phyloP scores from a whole-genome alignment of 257 asterid species.

The Thymus quinquecostatus region DNA sequence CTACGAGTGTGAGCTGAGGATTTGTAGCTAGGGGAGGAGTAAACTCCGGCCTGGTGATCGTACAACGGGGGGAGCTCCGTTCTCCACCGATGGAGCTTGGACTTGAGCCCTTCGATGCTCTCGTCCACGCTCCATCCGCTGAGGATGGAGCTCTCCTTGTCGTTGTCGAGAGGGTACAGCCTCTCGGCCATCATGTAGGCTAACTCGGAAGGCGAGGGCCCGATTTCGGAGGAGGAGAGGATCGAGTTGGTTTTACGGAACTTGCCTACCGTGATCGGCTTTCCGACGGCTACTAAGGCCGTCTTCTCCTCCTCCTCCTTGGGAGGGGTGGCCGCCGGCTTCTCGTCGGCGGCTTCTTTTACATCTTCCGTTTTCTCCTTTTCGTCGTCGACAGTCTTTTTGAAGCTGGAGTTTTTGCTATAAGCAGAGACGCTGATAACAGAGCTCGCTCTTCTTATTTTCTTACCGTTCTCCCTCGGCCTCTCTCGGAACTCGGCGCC shows the following conservation, averaged over 20 bases:
- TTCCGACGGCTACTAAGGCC: neutral
- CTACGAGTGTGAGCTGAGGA: conserved; percentile 35
- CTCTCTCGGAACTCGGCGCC: conserved; percentile 60
- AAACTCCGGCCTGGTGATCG: conserved; percentile 36
- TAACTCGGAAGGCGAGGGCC: conserved; percentile 76
- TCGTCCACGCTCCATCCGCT: conserved; percentile 75
- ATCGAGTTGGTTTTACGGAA: conserved; percentile 34
- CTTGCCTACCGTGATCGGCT: neutral
- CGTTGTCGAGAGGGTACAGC: conserved; percentile 40
- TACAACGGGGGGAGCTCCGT: conserved; percentile 55
- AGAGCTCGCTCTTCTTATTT: conserved; percentile 54
- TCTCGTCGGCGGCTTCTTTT: conserved; percentile 42
- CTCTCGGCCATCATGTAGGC: conserved; percentile 56
- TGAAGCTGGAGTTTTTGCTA: conserved; percentile 40
- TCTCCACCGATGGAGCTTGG: conserved; percentile 78
- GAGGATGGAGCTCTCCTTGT: conserved; percentile 63
- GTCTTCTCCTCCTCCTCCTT: neutral
- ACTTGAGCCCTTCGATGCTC: conserved; percentile 61
- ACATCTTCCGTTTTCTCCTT: neutral
- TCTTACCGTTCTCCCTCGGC: conserved; percentile 38
- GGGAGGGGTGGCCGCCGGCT: neutral
- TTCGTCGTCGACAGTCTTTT: neutral
- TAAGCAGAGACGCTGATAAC: conserved; percentile 54
- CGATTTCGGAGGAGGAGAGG: conserved; percentile 55
- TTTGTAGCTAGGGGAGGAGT: conserved; percentile 40